phyloP scores from a whole-genome alignment of 1,284 basidiomycete genomes.

The Wolfiporia cocos region DNA sequence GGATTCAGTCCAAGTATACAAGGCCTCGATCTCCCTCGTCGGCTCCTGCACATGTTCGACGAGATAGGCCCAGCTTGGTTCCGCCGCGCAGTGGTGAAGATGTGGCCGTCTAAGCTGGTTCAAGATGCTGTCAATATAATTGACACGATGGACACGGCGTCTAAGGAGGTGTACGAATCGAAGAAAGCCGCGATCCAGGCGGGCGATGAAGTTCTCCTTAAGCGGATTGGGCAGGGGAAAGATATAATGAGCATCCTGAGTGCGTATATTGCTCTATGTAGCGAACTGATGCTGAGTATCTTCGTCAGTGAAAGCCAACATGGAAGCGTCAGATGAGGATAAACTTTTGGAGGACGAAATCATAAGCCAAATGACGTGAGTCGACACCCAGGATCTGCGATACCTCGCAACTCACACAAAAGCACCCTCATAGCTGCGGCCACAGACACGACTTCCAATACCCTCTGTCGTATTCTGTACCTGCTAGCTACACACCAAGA shows the following conservation, averaged over 20 bases:
- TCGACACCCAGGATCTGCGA: background rate
- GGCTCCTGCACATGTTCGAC: constrained; percentile 19
- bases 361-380: constrained; percentile 16
- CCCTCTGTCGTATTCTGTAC: constrained; percentile 14
- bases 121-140: constrained; percentile 21
- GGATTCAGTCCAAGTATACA: no score
- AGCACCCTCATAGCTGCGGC: constrained; percentile 20
- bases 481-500: constrained; percentile 14
- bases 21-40: no score
- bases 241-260: constrained; percentile 24
- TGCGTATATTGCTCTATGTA: constrained; percentile 9
- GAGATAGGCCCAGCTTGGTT: constrained; percentile 11
- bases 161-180: no score
- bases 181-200: no score
- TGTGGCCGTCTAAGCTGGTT: constrained; percentile 24
- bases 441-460: constrained; percentile 18
- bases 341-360: constrained; percentile 19
- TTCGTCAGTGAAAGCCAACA: constrained; percentile 14
- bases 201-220: constrained; percentile 18
- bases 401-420: no score
- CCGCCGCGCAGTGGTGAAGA: constrained; percentile 24
- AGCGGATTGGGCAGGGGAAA: constrained; percentile 21
- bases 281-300: background rate
- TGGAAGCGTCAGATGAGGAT: constrained; percentile 13
- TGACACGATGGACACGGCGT: constrained; percentile 16